Conservation (phyloP, 345 rosid genomes). For the Hibiscus syriacus region DNA sequence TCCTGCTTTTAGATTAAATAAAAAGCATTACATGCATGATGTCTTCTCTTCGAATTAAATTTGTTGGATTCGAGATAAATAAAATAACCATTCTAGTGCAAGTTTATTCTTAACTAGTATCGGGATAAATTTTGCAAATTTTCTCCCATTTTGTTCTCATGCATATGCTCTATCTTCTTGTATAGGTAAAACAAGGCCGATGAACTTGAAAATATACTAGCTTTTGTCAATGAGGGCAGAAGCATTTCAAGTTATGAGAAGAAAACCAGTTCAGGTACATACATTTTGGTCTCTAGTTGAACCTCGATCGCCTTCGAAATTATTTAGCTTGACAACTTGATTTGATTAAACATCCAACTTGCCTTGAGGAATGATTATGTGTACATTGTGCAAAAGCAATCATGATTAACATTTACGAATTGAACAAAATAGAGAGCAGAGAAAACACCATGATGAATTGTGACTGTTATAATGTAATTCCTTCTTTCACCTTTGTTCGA, state of each 20-base stretch:
- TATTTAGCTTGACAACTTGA: slow-evolving; percentile 9
- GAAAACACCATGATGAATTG: background rate
- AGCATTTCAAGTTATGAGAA: slow-evolving; percentile 91
- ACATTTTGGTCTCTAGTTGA: slow-evolving; percentile 7
- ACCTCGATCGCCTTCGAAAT: background rate
- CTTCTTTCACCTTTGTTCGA: background rate
- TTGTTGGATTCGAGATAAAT: too few species aligned
- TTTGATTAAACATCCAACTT: slow-evolving; percentile 2
- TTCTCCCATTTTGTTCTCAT: slow-evolving; percentile 6
- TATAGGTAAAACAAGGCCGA: slow-evolving; percentile 91
- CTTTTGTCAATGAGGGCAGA: slow-evolving; percentile 99
- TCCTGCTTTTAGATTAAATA: background rate
- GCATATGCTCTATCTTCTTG: background rate
- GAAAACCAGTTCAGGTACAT: slow-evolving; percentile 88
- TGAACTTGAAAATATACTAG: slow-evolving; percentile 91
- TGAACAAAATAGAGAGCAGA: background rate
- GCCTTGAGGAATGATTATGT: slow-evolving; percentile 2
- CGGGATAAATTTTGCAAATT: background rate
- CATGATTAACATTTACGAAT: background rate
- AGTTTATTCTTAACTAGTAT: background rate
- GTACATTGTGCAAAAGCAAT: background rate
- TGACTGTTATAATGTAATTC: background rate
- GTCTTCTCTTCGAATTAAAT: too few species aligned
- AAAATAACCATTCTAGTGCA: background rate
- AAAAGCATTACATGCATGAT: background rate